Conservation (phyloP, 2,329 filamentous ascomycete genomes). For the Escovopsis sp. region DNA sequence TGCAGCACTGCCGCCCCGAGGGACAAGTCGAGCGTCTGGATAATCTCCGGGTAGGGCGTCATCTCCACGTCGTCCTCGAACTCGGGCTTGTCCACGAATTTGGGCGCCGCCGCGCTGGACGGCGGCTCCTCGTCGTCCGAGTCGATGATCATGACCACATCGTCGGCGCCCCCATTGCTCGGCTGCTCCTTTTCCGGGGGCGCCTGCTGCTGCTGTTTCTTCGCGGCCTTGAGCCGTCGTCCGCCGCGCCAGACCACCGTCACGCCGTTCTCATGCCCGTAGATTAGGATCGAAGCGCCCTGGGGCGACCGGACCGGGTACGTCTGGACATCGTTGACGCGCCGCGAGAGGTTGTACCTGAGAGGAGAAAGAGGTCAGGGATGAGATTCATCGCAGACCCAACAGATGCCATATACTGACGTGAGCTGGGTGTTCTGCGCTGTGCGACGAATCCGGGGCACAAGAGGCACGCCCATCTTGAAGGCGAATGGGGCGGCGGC, state of each 20-base stretch:
- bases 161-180: slow-evolving; percentile 37
- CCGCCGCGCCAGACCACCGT: slow-evolving; percentile 50
- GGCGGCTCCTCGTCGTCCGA: slow-evolving; percentile 38
- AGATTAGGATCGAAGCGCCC: slow-evolving; percentile 47
- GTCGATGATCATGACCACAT: slow-evolving; percentile 48
- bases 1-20: slow-evolving; percentile 41
- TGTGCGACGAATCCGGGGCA: slow-evolving; percentile 30
- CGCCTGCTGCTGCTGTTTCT: slow-evolving; percentile 15
- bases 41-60: slow-evolving; percentile 36
- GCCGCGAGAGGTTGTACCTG: slow-evolving; percentile 46
- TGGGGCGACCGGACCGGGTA: slow-evolving; percentile 49
- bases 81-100: slow-evolving; percentile 39
- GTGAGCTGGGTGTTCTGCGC: slow-evolving; percentile 34
- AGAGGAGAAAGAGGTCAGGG: no score
- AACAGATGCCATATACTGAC: slow-evolving; percentile 17
- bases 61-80: slow-evolving; percentile 40
- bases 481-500: slow-evolving; percentile 1
- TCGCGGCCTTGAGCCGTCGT: slow-evolving; percentile 36
- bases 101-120: slow-evolving; percentile 16
- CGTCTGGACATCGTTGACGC: slow-evolving; percentile 43
- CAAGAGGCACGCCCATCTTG: slow-evolving; percentile 19
- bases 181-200: slow-evolving; percentile 24
- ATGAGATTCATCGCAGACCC: background rate
- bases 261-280: slow-evolving; percentile 48
- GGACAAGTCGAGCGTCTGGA: slow-evolving; percentile 46